Evolutionary conservation across 495 filamentous ascomycete genomes (phyloP), one percentile per base, ranked within the genome.

Genomic region (Mytilinidion resinicola): DNA sequence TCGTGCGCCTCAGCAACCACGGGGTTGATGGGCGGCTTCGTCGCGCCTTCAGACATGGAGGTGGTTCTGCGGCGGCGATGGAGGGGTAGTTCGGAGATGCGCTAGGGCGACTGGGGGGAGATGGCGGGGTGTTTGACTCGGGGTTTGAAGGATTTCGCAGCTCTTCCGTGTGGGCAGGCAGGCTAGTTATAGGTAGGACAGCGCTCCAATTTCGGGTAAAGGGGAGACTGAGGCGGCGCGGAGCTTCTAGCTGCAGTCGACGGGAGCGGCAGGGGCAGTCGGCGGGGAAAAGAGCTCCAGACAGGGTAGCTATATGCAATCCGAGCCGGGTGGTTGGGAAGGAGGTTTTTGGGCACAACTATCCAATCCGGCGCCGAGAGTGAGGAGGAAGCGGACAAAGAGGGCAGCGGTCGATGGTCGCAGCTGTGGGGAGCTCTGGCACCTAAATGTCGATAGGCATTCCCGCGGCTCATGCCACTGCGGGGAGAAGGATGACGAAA

Each of bases 1-100:
- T 88, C 77, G 73, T 93, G 89, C 66, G 90, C 87, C 77, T 95
- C 90, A 48, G 78, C 78, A 58, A 95, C 90, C 74, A 91, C 89
- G 4, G 82, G 76, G 68, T 78, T 74, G 70, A 81, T 80, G 61
- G 78, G 76, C 53, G 80, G 74, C 54, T 70, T 67, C 57, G 77
- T 70, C 17, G 69, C 69, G 56, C 77, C 82, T 72, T 87, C 85
- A 68, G 83, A 83, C 88, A 93, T 92, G 64, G 53, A 76, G 74
- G 73, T 21, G 9, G n/a, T 25, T 38, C 21, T 50, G 46, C 21
- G 41, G 30, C 10, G n/a, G 46, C 36, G 48, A 15, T 44, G 20
- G 21, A 20, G 36, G 30, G 41, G 33, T 8, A 19, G 7, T n/a
- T 53, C 33, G 35, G 11, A 5, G 38, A 39, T 6, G 33, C 46